Conservation (phyloP, 257 asterid species). For the Schizonepeta tenuifolia region DNA sequence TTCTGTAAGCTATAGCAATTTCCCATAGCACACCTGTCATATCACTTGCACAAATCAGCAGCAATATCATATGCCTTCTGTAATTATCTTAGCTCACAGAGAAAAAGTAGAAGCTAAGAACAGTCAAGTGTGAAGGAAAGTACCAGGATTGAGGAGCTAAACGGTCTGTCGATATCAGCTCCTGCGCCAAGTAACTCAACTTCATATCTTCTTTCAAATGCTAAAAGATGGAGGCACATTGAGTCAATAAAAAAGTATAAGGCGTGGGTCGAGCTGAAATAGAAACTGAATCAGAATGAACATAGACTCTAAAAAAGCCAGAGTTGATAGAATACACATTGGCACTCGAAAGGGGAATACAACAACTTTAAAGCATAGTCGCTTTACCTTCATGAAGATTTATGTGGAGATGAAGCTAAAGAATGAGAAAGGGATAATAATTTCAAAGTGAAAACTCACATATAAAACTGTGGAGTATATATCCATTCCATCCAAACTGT, state of each 20-base stretch:
- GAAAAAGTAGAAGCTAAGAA: slow-evolving; percentile 8
- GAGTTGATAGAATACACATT: neutral
- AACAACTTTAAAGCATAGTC: neutral
- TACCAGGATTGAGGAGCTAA: slow-evolving; percentile 98
- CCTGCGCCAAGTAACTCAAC: slow-evolving; percentile 97
- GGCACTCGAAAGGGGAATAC: neutral
- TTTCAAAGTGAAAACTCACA: too few species aligned
- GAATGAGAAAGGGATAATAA: too few species aligned
- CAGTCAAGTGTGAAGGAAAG: slow-evolving; percentile 12
- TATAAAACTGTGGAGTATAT: slow-evolving; percentile 83
- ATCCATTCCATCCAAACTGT: slow-evolving; percentile 95
- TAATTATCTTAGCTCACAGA: slow-evolving; percentile 6
- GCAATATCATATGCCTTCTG: neutral
- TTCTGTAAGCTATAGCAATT: slow-evolving; percentile 94
- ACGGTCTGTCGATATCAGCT: slow-evolving; percentile 92
- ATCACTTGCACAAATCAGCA: slow-evolving; percentile 27
- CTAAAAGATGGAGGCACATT: slow-evolving; percentile 47
- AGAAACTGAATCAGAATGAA: slow-evolving; percentile 28
- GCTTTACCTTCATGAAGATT: too few species aligned
- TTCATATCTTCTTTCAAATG: slow-evolving; percentile 99
- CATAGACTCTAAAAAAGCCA: slow-evolving; percentile 16
- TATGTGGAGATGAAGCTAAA: too few species aligned
- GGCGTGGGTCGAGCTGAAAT: slow-evolving; percentile 22
- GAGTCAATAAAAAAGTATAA: slow-evolving; percentile 29
- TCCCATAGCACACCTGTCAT: slow-evolving; percentile 93